phyloP scores from a whole-genome alignment of 2,329 filamentous ascomycete species.

The Stachybotrys chlorohalonatus region DNA sequence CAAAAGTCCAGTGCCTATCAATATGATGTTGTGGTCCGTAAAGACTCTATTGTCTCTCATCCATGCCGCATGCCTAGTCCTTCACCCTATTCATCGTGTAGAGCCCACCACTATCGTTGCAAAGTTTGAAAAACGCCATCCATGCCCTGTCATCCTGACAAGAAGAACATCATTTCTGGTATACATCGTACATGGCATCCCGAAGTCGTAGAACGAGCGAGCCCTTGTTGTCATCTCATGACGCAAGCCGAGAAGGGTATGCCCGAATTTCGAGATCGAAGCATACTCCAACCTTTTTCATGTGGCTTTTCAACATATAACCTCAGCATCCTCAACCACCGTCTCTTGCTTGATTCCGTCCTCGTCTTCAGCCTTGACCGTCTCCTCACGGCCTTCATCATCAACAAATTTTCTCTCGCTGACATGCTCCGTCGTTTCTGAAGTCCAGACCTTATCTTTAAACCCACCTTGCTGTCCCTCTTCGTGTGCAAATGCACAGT shows the following conservation, averaged over 20 bases:
- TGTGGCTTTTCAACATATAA: conserved; percentile 16
- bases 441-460: conserved; percentile 85
- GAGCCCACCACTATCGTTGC: not conserved
- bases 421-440: conserved; percentile 56
- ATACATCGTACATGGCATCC: conserved; percentile 1
- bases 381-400: conserved; percentile 58
- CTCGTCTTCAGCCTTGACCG: conserved; percentile 53
- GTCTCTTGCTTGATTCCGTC: conserved; percentile 27
- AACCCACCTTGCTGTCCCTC: conserved; percentile 83
- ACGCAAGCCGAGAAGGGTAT: not conserved
- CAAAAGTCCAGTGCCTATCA: not conserved
- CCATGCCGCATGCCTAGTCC: not conserved
- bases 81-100: not conserved
- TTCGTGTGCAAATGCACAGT: conserved; percentile 80
- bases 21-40: not conserved
- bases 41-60: not conserved
- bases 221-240: not conserved
- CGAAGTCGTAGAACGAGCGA: not conserved
- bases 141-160: not conserved
- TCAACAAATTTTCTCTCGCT: conserved; percentile 85
- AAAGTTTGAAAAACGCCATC: not conserved
- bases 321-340: conserved; percentile 26
- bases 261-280: too few species aligned
- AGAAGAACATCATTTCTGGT: not conserved
- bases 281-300: not conserved